Evolutionary conservation across 2,329 filamentous ascomycete species (phyloP).

Genomic region (Helotiales sp.): DNA sequence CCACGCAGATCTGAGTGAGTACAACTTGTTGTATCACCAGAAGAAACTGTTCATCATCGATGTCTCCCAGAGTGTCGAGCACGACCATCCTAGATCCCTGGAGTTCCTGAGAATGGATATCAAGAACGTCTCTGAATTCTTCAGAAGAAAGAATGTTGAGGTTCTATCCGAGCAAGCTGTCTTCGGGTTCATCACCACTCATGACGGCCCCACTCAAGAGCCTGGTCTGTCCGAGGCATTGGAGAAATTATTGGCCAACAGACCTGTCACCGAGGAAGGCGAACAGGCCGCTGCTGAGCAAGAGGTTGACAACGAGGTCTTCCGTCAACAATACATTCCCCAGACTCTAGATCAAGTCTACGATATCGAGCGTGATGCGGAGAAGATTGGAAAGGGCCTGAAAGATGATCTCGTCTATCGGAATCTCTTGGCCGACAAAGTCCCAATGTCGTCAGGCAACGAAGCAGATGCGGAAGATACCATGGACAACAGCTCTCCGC

Average conservation of each 20-base stretch:
- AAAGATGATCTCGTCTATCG: conserved; percentile 83
- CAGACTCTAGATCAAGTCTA: conserved; percentile 96
- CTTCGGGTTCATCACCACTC: conserved; percentile 80
- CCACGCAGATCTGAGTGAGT: conserved; percentile 96
- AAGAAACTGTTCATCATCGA: conserved; percentile 90
- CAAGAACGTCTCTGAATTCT: conserved; percentile 95
- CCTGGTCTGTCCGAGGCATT: conserved; percentile 65
- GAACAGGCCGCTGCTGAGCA: conserved; percentile 59
- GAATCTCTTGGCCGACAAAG: conserved; percentile 77
- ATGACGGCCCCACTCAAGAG: conserved; percentile 64
- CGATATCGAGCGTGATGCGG: conserved; percentile 89
- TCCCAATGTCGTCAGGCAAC: conserved; percentile 48
- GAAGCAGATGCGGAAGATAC: conserved; percentile 49
- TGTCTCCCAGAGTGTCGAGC: conserved; percentile 96
- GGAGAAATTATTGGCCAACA: conserved; percentile 68
- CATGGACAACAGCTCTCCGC: conserved; percentile 47
- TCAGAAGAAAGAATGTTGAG: conserved; percentile 82
- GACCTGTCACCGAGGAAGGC: conserved; percentile 59
- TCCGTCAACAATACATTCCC: conserved; percentile 94
- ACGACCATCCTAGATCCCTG: conserved; percentile 88
- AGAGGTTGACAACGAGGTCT: conserved; percentile 88
- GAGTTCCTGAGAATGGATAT: conserved; percentile 98
- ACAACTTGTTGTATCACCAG: conserved; percentile 92
- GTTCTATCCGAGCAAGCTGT: conserved; percentile 77
- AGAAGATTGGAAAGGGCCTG: conserved; percentile 74